These are phyloP conservation scores for Phytophthora hybrid DNA, from an alignment of 352 stramenopile genomes.

Conservation along the genomic window DNA sequence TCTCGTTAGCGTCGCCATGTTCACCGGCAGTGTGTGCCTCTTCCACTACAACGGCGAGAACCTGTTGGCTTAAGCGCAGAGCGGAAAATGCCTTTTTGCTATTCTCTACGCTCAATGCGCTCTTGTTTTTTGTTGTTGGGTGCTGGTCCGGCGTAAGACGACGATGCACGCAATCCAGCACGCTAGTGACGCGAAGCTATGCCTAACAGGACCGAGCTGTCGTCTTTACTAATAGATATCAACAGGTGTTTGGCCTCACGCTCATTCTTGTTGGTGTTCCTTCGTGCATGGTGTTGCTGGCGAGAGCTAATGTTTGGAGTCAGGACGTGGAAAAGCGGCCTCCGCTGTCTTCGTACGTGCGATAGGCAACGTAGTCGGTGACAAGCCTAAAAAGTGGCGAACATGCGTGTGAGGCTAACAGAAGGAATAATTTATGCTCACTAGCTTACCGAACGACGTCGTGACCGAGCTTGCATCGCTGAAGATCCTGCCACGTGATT, in stretches of 20 bases:
- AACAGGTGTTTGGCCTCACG: conserved; percentile 29
- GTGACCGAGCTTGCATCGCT: conserved; percentile 59
- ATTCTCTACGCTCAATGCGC: conserved; percentile 25
- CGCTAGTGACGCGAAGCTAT: conserved; percentile 19
- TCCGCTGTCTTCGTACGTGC: conserved; percentile 57
- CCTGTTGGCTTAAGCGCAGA: conserved; percentile 56
- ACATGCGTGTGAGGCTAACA: neutral
- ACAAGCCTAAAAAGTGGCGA: conserved; percentile 43
- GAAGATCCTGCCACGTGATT: conserved; percentile 71
- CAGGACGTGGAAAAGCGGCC: conserved; percentile 44
- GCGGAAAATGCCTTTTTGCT: conserved; percentile 13
- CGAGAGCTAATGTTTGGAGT: neutral
- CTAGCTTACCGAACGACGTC: conserved; percentile 48
- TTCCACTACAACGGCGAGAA: conserved; percentile 90
- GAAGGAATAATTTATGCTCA: neutral
- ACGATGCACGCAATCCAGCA: conserved; percentile 10
- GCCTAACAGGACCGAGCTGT: conserved; percentile 13
- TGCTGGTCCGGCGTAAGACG: conserved; percentile 19
- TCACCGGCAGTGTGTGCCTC: conserved; percentile 72
- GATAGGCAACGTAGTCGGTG: conserved; percentile 68
- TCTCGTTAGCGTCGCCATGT: conserved; percentile 78
- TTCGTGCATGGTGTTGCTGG: neutral
- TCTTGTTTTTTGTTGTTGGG: conserved; percentile 25
- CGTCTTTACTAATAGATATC: conserved; percentile 47
- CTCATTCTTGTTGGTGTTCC: conserved; percentile 5